Percentiles rank a stretch among this genome's conserved stretches.
Evolutionary conservation across 116 monocot species (phyloP).

Genomic region (Trichopus zeylanicus): DNA sequence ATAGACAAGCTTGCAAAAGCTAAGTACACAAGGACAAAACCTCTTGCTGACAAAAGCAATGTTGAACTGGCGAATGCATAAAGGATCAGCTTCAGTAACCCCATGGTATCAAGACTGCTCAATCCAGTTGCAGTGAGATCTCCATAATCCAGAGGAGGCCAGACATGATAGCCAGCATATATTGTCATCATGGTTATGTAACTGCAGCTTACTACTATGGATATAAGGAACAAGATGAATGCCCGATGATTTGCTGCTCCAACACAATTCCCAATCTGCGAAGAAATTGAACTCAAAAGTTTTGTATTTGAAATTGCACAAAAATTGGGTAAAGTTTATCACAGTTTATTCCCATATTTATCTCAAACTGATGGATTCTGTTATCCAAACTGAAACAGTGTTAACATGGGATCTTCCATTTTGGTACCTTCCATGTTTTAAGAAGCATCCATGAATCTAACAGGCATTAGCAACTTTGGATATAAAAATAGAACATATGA

Average conservation of each 20-base stretch:
- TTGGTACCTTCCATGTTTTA: too few relatives aligned
- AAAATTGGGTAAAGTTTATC: too few relatives aligned
- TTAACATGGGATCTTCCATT: too few relatives aligned
- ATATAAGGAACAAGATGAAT: constrained; percentile 66
- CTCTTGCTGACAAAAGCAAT: constrained; percentile 50
- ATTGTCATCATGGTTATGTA: constrained; percentile 46
- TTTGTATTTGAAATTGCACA: too few relatives aligned
- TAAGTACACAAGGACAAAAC: constrained; percentile 65
- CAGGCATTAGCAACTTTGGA: too few relatives aligned
- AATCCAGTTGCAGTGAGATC: constrained; percentile 3
- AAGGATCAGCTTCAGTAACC: constrained; percentile 24
- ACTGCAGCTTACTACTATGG: constrained; percentile 57
- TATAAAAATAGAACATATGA: too few relatives aligned
- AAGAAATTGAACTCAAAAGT: constrained; percentile 5
- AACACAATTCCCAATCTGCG: constrained; percentile 96
- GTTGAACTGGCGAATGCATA: constrained; percentile 37
- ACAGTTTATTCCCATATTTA: too few relatives aligned
- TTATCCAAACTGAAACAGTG: too few relatives aligned
- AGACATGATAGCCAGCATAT: constrained; percentile 37
- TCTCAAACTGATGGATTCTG: too few relatives aligned
- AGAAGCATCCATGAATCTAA: too few relatives aligned
- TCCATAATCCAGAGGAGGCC: constrained; percentile 42
- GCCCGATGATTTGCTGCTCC: constrained; percentile 74
- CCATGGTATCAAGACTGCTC: constrained; percentile 6
- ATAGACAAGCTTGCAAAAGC: constrained; percentile 65